Percentiles rank a stretch among this genome's conserved stretches.
phyloP scores from a whole-genome alignment of 1,139 yeast genomes.

The Protomyces lactucae-debilis region DNA sequence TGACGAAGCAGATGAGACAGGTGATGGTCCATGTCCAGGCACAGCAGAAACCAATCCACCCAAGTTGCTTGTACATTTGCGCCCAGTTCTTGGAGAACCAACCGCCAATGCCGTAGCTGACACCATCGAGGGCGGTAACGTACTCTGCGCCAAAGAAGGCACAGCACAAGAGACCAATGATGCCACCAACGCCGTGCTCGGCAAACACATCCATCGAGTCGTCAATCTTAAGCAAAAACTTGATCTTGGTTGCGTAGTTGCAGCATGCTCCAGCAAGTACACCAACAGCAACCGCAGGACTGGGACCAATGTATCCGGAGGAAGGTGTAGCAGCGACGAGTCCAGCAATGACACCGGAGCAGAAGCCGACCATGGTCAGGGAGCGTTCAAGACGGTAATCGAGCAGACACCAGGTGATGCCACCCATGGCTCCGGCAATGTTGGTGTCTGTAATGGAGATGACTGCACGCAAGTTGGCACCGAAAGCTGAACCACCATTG shows the following conservation, averaged over 20 bases:
- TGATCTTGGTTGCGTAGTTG: conserved; percentile 84
- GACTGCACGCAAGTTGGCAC: conserved; percentile 62
- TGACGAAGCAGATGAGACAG: conserved; percentile 64
- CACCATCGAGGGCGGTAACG: conserved; percentile 77
- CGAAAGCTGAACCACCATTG: conserved; percentile 65
- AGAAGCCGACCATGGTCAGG: conserved; percentile 92
- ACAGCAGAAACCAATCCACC: conserved; percentile 66
- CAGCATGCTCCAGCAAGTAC: conserved; percentile 75
- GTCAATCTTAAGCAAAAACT: conserved; percentile 74
- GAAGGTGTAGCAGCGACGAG: conserved; percentile 95
- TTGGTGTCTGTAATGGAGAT: conserved; percentile 91
- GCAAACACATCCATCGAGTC: conserved; percentile 94
- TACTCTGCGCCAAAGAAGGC: conserved; percentile 82
- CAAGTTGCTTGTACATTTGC: conserved; percentile 85
- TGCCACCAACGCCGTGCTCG: conserved; percentile 96
- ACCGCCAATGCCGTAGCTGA: conserved; percentile 62
- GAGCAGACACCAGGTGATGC: conserved; percentile 82
- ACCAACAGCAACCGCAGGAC: conserved; percentile 87
- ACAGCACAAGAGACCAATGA: conserved; percentile 79
- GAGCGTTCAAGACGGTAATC: conserved; percentile 84
- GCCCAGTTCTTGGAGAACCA: conserved; percentile 89
- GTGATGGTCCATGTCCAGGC: conserved; percentile 80
- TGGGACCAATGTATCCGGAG: conserved; percentile 82
- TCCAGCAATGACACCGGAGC: conserved; percentile 94
- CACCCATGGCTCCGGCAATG: conserved; percentile 84